These are phyloP conservation scores for Podaxis sp. DNA, from an alignment of 768 basidiomycete species.

Conservation along the genomic window DNA sequence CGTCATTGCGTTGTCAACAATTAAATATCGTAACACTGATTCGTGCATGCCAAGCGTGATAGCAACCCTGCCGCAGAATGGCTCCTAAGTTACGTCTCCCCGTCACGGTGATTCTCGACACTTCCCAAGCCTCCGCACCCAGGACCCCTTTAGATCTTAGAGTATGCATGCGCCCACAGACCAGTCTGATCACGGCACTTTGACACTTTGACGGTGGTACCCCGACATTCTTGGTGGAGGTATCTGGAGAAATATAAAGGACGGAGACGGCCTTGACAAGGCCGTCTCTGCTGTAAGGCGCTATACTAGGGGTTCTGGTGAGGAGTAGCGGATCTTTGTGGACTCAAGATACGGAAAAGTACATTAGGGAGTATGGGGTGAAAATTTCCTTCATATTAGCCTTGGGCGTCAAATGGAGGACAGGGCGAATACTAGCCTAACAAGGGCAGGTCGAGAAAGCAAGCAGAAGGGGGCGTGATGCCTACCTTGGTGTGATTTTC, in stretches of 20 bases:
- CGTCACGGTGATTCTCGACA: background rate
- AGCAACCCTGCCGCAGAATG: background rate
- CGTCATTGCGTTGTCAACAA: background rate
- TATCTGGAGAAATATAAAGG: background rate
- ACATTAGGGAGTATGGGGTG: background rate
- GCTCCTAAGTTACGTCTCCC: background rate
- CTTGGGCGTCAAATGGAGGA: slow-evolving; percentile 1
- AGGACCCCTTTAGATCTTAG: too few relatives aligned
- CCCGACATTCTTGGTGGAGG: background rate
- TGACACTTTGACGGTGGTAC: background rate
- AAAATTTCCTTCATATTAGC: background rate
- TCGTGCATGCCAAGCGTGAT: background rate
- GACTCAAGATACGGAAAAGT: background rate
- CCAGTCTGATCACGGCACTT: background rate
- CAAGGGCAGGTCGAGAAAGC: background rate
- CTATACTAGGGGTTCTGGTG: background rate
- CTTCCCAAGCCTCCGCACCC: background rate
- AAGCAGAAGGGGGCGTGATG: background rate
- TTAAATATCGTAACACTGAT: background rate
- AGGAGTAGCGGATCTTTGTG: background rate
- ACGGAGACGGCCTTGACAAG: background rate
- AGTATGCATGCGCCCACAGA: too few relatives aligned
- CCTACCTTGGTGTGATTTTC: background rate
- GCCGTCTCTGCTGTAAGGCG: background rate
- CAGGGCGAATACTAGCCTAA: background rate